Percentiles rank a stretch among this genome's conserved stretches.
These are phyloP conservation scores for Tanozyma kutaoensis DNA, from an alignment of 805 yeast genomes.

Conservation along the genomic window DNA sequence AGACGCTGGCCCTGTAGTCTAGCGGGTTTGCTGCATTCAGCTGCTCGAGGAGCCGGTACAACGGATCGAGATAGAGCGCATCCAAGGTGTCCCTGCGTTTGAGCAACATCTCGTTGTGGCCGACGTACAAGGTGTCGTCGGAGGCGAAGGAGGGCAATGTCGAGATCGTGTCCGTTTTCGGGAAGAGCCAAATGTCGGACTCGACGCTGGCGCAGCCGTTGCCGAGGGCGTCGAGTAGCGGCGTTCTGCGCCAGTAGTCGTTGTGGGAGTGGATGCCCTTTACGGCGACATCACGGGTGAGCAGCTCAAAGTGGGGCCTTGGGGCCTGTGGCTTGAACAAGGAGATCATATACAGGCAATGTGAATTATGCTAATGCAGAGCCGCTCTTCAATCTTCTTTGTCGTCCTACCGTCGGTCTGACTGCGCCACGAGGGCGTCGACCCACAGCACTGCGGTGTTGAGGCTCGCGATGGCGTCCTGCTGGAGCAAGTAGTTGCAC, in stretches of 20 bases:
- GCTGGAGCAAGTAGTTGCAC: conserved; percentile 1
- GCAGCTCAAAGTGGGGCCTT: conserved; percentile 1
- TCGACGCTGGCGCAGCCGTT: conserved; percentile 48
- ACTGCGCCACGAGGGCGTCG: conserved; percentile 6
- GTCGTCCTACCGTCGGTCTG: background rate
- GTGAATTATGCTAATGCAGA: conserved; percentile 1
- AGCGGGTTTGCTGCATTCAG: conserved; percentile 25
- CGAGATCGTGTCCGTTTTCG: too few relatives aligned
- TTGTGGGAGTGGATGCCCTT: conserved; percentile 53
- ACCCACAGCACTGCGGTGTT: conserved; percentile 8
- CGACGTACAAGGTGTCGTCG: conserved; percentile 37
- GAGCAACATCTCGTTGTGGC: conserved; percentile 42
- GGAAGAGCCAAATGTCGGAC: conserved; percentile 55
- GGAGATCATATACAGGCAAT: conserved; percentile 4
- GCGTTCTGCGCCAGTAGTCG: conserved; percentile 51
- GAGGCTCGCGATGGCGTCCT: conserved; percentile 7
- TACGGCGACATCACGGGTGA: conserved; percentile 23
- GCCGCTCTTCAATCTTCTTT: background rate
- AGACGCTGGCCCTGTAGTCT: conserved; percentile 16
- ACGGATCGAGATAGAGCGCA: conserved; percentile 38
- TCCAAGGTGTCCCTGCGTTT: conserved; percentile 31
- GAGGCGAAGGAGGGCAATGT: too few relatives aligned
- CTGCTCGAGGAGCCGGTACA: conserved; percentile 32
- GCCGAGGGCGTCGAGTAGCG: conserved; percentile 43
- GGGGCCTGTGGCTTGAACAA: too few relatives aligned